These are phyloP conservation scores for Komagataella kurtzmanii DNA, from an alignment of 805 yeast species.

Conservation along the genomic window DNA sequence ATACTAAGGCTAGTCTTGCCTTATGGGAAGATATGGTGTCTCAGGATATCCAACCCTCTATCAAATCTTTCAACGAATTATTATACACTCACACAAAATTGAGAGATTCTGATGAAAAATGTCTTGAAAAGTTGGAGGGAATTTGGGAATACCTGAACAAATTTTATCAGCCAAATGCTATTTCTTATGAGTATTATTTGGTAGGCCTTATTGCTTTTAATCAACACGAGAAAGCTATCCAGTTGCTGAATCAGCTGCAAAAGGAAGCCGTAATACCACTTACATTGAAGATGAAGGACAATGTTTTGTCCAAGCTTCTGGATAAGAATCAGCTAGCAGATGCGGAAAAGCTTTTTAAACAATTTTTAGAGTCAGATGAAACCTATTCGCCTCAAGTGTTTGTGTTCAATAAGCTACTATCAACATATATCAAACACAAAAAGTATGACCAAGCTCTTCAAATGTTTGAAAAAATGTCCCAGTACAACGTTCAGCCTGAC, in stretches of 20 bases:
- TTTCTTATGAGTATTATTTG: constrained; percentile 32
- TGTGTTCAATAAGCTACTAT: constrained; percentile 40
- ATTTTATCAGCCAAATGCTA: constrained; percentile 27
- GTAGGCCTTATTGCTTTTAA: constrained; percentile 28
- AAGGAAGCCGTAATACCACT: constrained; percentile 18
- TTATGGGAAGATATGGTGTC: constrained; percentile 37
- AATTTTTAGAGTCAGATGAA: constrained; percentile 18
- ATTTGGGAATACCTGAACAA: constrained; percentile 19
- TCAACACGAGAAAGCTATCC: constrained; percentile 27
- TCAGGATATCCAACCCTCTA: constrained; percentile 24
- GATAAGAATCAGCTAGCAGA: constrained; percentile 23
- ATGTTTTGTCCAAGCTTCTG: constrained; percentile 29
- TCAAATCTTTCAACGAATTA: constrained; percentile 46
- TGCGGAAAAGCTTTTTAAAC: constrained; percentile 19
- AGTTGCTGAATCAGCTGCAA: constrained; percentile 18
- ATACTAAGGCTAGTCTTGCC: constrained; percentile 22
- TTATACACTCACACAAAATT: constrained; percentile 20
- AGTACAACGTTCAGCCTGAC: constrained; percentile 33
- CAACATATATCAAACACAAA: constrained; percentile 22
- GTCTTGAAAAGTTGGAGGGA: constrained; percentile 23
- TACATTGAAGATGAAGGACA: constrained; percentile 26
- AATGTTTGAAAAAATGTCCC: constrained; percentile 31
- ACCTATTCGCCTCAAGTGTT: constrained; percentile 27
- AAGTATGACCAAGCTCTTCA: constrained; percentile 32
- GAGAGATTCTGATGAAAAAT: constrained; percentile 11